phyloP scores from a whole-genome alignment of 2,329 filamentous ascomycete genomes.

The Colletotrichum sp. region DNA sequence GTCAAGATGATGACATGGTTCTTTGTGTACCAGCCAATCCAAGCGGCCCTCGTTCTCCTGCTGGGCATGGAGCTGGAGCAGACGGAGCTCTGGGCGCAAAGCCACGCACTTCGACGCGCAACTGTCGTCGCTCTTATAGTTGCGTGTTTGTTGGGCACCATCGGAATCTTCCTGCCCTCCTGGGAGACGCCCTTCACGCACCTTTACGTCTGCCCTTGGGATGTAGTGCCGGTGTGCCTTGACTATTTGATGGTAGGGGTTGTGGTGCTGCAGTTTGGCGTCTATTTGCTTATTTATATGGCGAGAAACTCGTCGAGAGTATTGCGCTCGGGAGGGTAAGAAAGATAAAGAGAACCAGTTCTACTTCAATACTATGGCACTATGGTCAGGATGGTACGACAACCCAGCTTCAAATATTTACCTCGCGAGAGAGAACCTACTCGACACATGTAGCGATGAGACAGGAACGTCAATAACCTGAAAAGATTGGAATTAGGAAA shows the following conservation, averaged over 20 bases:
- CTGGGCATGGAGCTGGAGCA: not conserved
- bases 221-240: not conserved
- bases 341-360: not conserved
- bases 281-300: not conserved
- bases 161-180: not conserved
- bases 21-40: not conserved
- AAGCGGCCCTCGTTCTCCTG: not conserved
- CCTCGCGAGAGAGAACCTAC: not conserved
- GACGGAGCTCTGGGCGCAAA: not conserved
- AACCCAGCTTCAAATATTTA: not conserved
- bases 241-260: not conserved
- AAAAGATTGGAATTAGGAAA: not conserved
- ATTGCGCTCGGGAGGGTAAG: not conserved
- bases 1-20: not conserved
- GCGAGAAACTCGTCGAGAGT: not conserved
- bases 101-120: accelerated
- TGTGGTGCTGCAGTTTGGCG: not conserved
- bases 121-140: not conserved
- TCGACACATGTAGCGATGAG: not conserved
- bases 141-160: not conserved
- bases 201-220: not conserved
- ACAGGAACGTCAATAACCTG: accelerated
- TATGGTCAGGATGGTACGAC: not conserved
- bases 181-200: not conserved
- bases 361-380: not conserved